phyloP scores from a whole-genome alignment of 306 rosid species.

The Dalbergia cultrata region DNA sequence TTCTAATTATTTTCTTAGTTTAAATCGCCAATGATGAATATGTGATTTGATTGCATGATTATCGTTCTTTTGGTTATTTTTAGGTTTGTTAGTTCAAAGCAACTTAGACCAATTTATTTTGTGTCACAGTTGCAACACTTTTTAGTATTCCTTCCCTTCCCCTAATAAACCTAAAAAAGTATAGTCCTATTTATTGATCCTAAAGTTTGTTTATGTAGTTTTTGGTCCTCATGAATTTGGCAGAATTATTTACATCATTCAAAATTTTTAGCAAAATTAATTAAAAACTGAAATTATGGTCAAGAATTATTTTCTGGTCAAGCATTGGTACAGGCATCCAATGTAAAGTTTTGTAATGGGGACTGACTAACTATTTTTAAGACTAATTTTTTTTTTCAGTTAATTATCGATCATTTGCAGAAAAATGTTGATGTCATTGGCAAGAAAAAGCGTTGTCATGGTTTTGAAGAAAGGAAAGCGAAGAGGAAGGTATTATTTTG shows the following conservation, averaged over 20 bases:
- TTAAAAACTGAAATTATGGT: neutral
- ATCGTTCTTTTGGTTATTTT: conserved; percentile 26
- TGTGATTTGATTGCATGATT: conserved; percentile 17
- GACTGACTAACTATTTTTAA: neutral
- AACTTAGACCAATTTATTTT: conserved; percentile 3
- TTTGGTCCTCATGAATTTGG: conserved; percentile 15
- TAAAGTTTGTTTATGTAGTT: conserved; percentile 10
- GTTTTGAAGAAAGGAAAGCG: conserved; percentile 65
- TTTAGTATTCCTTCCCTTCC: neutral
- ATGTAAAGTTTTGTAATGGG: neutral
- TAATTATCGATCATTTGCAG: conserved; percentile 51
- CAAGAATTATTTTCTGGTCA: neutral
- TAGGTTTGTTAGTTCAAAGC: conserved; percentile 5
- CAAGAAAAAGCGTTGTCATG: conserved; percentile 64
- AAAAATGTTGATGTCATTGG: conserved; percentile 44
- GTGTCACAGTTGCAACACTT: neutral
- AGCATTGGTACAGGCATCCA: conserved; percentile 10
- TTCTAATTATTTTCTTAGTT: neutral
- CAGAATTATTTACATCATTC: neutral
- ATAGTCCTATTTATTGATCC: neutral
- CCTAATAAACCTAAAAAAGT: neutral
- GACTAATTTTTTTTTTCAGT: conserved; percentile 12
- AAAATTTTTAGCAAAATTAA: neutral
- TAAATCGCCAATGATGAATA: neutral
- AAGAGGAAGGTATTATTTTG: conserved; percentile 63